Base-by-base conservation (phyloP, 1,284 basidiomycete species). In the Porodaedalea pini region DNA sequence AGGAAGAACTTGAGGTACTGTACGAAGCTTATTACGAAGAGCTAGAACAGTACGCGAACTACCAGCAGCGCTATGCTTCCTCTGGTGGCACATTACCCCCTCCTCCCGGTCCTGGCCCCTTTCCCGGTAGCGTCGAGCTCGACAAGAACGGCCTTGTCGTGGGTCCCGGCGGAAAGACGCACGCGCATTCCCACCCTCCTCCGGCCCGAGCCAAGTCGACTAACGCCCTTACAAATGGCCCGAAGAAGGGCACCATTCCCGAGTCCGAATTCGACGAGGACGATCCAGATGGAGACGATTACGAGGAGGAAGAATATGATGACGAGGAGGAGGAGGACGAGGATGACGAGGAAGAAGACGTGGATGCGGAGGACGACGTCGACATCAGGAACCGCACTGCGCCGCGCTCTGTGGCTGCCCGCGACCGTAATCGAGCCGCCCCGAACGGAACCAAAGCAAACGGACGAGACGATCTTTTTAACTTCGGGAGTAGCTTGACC, bases 1-100 rank as follows among this genome's bases (percentile, higher is more conserved):
- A 98, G 80, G 92, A 94, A 77, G 96, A 99, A 80, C 87, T 99
- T 73, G 93, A 98, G 79, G 92, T 94, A 78, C 87, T 98, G 75
- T 98, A 99, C 81, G 94, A 97, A 81, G 92, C 94, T 78, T 99
- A 99, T 83, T 98, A 98, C 83, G 92, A 97, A 73, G 95, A 98
- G 81, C 88, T 99, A 77, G 92, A 98, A 82, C 88, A 91, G 78
- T 98, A 98, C 82, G 95, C 94, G 73, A 90, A 92, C 75, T 92
- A 95, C 76, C 93, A 98, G 81, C 89, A 94, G 81, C 90, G 88
- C 73, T 94, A 93, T 75, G 88, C 90, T 67, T 86, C 85, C 65
- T 90, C 88, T 66, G 89, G 88, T 68, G 89, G 90, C 62, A 88
- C 87, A 51, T 82, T 93, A 65, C 85, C 92, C 63, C 92, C 94